phyloP scores from a whole-genome alignment of 225 moss, liverwort and hornwort genomes.

The Neckera pumila region DNA sequence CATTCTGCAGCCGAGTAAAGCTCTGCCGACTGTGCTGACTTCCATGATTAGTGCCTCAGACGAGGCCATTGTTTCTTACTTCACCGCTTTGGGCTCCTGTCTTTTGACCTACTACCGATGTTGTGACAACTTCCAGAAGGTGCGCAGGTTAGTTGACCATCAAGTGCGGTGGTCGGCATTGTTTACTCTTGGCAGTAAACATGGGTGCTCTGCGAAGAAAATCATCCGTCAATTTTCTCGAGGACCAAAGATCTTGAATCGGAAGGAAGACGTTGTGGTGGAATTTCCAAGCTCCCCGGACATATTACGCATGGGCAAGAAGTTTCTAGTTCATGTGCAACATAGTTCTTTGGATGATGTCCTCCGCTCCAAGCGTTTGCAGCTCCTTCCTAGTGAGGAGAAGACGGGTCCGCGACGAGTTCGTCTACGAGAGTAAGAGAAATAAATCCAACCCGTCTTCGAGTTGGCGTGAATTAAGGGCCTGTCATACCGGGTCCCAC shows the following conservation, averaged over 20 bases:
- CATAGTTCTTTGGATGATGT: slow-evolving; percentile 29
- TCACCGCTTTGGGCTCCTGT: slow-evolving; percentile 26
- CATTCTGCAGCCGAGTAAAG: slow-evolving; percentile 39
- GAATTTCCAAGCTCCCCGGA: slow-evolving; percentile 41
- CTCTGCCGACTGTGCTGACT: slow-evolving; percentile 37
- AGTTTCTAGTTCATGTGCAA: slow-evolving; percentile 27
- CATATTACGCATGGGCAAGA: slow-evolving; percentile 39
- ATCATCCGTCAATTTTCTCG: slow-evolving; percentile 27
- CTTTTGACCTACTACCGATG: slow-evolving; percentile 53
- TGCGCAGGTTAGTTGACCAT: slow-evolving; percentile 52
- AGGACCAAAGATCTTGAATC: slow-evolving; percentile 27
- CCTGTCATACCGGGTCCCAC: neutral
- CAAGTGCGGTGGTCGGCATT: slow-evolving; percentile 60
- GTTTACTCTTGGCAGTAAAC: slow-evolving; percentile 50
- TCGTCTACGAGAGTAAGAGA: slow-evolving; percentile 2
- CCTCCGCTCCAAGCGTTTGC: slow-evolving; percentile 27
- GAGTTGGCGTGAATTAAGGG: neutral
- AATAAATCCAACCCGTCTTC: neutral
- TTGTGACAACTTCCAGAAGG: slow-evolving; percentile 50
- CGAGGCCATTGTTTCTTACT: slow-evolving; percentile 48
- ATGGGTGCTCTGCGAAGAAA: slow-evolving; percentile 39
- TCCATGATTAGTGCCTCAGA: slow-evolving; percentile 31
- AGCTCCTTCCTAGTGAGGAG: slow-evolving; percentile 23
- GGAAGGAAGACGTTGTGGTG: slow-evolving; percentile 15
- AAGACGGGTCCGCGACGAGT: slow-evolving; percentile 24